Conservation (phyloP, 1,284 basidiomycete species). For the Marasmius oreades region DNA sequence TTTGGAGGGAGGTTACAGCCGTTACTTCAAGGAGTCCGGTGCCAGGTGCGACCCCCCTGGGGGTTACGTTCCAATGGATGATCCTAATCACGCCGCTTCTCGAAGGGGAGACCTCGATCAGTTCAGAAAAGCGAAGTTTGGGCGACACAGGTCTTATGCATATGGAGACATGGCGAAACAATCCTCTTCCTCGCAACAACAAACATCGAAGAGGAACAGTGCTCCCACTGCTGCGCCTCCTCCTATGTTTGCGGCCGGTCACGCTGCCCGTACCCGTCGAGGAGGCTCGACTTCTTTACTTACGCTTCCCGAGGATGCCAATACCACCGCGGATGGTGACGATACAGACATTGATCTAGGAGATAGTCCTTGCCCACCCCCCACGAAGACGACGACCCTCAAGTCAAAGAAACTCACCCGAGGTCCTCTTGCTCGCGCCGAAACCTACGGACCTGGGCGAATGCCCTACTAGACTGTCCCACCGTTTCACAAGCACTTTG, state of each 20-base stretch:
- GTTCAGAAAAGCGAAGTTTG: conserved; percentile 86
- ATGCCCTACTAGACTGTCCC: conserved; percentile 34
- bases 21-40: conserved; percentile 73
- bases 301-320: conserved; percentile 64
- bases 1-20: conserved; percentile 92
- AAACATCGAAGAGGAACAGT: conserved; percentile 56
- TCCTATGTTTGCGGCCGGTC: conserved; percentile 64
- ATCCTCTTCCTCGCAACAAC: conserved; percentile 33
- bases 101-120: conserved; percentile 86
- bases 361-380: conserved; percentile 79
- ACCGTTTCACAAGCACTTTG: conserved; percentile 5
- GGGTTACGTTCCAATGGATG: conserved; percentile 92
- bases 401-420: conserved; percentile 18
- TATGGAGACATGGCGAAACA: conserved; percentile 65
- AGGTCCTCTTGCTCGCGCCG: conserved; percentile 49
- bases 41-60: conserved; percentile 70
- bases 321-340: conserved; percentile 53
- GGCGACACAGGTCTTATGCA: conserved; percentile 84
- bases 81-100: conserved; percentile 77
- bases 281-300: conserved; percentile 39
- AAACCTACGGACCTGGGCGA: conserved; percentile 60
- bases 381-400: conserved; percentile 41
- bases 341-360: conserved; percentile 74
- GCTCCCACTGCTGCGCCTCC: conserved; percentile 47
- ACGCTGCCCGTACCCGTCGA: conserved; percentile 57